Conservation (phyloP, 345 rosid genomes). For the Eucalyptus caleyi region DNA sequence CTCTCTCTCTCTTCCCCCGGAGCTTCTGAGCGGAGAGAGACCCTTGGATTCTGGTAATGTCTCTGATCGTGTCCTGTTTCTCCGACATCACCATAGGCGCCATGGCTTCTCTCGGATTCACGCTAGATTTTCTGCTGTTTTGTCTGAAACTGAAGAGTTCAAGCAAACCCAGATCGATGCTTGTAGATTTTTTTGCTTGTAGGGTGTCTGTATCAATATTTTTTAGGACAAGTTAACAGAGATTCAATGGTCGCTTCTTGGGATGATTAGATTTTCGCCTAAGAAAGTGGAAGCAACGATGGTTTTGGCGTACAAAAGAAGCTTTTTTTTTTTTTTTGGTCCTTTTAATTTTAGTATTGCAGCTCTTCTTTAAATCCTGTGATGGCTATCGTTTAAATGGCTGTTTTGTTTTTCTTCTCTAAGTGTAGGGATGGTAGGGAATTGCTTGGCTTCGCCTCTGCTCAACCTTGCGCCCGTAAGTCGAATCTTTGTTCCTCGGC, state of each 20-base stretch:
- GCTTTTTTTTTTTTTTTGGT: rapidly evolving
- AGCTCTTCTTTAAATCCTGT: neutral
- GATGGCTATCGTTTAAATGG: neutral
- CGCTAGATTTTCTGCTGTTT: neutral
- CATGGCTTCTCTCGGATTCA: neutral
- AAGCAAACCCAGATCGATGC: neutral
- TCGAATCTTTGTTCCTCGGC: neutral
- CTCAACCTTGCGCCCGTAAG: constrained; percentile 4
- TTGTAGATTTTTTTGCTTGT: neutral
- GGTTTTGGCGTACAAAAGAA: neutral
- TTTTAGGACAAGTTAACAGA: neutral
- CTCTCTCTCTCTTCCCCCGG: neutral
- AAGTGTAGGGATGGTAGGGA: constrained; percentile 50
- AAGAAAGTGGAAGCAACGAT: neutral
- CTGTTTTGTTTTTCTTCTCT: neutral
- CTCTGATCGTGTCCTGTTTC: neutral
- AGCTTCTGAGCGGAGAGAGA: neutral
- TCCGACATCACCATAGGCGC: neutral
- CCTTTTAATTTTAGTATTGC: neutral
- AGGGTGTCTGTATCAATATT: neutral
- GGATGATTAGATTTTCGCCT: neutral
- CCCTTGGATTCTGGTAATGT: neutral
- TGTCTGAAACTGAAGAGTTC: neutral
- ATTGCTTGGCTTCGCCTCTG: constrained; percentile 42
- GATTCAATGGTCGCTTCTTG: neutral